Conservation (phyloP, 1,139 yeast species). For the Kurtzmaniella quercitrusa region DNA sequence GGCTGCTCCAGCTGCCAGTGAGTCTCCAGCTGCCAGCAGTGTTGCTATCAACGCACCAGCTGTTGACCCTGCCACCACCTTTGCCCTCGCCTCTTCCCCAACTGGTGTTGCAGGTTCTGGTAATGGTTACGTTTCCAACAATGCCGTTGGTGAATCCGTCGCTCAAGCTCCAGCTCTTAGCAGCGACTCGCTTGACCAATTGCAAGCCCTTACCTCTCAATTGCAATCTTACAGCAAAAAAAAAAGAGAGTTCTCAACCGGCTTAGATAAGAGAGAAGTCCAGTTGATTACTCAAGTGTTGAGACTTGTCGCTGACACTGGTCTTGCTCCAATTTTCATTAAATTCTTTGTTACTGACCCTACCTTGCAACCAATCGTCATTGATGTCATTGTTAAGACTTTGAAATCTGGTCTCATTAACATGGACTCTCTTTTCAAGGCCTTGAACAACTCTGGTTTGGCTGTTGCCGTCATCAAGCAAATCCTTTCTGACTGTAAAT, state of each 20-base stretch:
- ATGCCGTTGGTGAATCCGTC: conserved; percentile 2
- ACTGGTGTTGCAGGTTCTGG: conserved; percentile 1
- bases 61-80: conserved; percentile 1
- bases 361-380: conserved; percentile 34
- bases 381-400: conserved; percentile 27
- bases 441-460: conserved; percentile 38
- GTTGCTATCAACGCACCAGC: conserved; percentile 31
- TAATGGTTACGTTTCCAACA: not conserved
- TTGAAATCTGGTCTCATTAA: conserved; percentile 30
- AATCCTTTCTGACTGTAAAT: conserved; percentile 38
- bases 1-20: conserved; percentile 2
- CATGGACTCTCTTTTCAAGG: conserved; percentile 31
- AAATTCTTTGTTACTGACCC: conserved; percentile 31
- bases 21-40: conserved; percentile 17
- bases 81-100: not conserved
- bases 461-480: conserved; percentile 33
- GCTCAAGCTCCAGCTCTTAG: conserved; percentile 2
- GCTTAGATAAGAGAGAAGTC: conserved; percentile 28
- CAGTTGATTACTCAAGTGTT: conserved; percentile 41
- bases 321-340: conserved; percentile 35
- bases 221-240: conserved; percentile 3
- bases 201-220: conserved; percentile 7
- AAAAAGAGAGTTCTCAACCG: conserved; percentile 30
- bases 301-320: conserved; percentile 34
- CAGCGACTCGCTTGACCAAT: conserved; percentile 4